Evolutionary conservation across 169 alveolate genomes (phyloP), one percentile per base, ranked within the genome.

Genomic region (Plasmodium fragile): DNA sequence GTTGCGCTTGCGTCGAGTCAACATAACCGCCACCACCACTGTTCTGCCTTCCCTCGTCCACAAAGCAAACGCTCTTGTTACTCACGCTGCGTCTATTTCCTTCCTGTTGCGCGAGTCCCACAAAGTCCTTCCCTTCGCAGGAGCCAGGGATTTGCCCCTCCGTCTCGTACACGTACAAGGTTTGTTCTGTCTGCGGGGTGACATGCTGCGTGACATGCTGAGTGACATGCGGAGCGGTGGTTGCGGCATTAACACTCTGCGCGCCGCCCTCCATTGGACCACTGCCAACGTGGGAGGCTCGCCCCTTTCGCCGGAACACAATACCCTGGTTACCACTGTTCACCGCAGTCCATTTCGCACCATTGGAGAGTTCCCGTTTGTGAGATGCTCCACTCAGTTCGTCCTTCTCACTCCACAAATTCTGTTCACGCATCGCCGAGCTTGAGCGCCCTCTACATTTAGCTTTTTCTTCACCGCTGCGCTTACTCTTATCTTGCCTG

Each of bases 131-230:
- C 25, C 45, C 34, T 69, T 43, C 82, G 45, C 43, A 18, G 22
- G 92, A 7, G 5, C 32, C 18, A 25, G 92, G 82, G 16, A 70
- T 83, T 30, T 70, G 73, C 28, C 92, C 92, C 16, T 83, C 55
- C 52, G 82, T 43, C 45, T 83, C 77, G 25, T 83, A 83, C 52
- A 70, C 72, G 75, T 65, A 65, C 10, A 65, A 65, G 13, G 75
- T 65, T 65, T 25, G 30, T 65, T 65, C 75, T 5, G 30, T 25
- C 22, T 49, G 8, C 25, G 18, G 59, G 7, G 59, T 1, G 18
- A 49, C 13, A 5, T 49, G 59, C 22, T 49, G 59, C 59, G 8
- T 10, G n/a, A 6, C 13, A n/a, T 45, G 55, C 55, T 3, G 55
- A 4, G 6, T 2, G 16, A 10, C 55, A n/a, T 10, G 55, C 55